Evolutionary conservation across 2,329 filamentous ascomycete genomes (phyloP).

Genomic region (Penicillium sp.): DNA sequence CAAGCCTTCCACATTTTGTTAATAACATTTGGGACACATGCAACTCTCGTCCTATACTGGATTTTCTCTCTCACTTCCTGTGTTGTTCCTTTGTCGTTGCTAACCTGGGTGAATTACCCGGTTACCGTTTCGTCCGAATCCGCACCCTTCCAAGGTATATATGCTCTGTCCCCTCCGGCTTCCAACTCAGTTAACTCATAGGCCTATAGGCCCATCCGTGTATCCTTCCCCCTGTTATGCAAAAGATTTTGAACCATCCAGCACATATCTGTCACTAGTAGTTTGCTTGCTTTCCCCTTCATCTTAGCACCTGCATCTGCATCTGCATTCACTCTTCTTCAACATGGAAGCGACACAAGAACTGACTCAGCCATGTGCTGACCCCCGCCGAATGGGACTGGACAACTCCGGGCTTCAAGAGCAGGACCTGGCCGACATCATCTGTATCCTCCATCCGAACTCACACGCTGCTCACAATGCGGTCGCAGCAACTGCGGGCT

Average conservation of each 20-base stretch:
- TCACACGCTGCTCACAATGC: conserved; percentile 68
- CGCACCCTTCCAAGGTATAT: conserved; percentile 14
- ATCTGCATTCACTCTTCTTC: conserved; percentile 7
- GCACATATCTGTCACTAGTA: conserved; percentile 13
- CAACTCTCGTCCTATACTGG: no score
- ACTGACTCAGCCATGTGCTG: conserved; percentile 73
- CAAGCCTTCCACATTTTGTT: neutral
- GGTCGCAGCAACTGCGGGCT: conserved; percentile 54
- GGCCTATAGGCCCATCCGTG: conserved; percentile 11
- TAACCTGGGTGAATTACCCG: conserved; percentile 9
- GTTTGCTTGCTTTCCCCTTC: conserved; percentile 6
- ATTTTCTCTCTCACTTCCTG: neutral
- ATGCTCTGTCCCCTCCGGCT: conserved; percentile 3
- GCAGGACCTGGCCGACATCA: conserved; percentile 78
- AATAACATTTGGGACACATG: neutral
- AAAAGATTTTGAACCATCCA: conserved; percentile 24
- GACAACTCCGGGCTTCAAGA: conserved; percentile 79
- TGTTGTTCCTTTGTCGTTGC: conserved; percentile 4
- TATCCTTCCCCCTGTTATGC: conserved; percentile 28
- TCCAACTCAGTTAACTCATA: conserved; percentile 2
- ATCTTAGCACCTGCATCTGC: conserved; percentile 13
- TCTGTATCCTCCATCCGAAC: conserved; percentile 80
- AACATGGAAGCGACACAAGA: conserved; percentile 51
- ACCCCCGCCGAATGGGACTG: conserved; percentile 72
- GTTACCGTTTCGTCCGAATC: conserved; percentile 4